Evolutionary conservation across 1,139 yeast species (phyloP), one percentile per base, ranked within the genome.

Genomic region (Yamadazyma siamensis): DNA sequence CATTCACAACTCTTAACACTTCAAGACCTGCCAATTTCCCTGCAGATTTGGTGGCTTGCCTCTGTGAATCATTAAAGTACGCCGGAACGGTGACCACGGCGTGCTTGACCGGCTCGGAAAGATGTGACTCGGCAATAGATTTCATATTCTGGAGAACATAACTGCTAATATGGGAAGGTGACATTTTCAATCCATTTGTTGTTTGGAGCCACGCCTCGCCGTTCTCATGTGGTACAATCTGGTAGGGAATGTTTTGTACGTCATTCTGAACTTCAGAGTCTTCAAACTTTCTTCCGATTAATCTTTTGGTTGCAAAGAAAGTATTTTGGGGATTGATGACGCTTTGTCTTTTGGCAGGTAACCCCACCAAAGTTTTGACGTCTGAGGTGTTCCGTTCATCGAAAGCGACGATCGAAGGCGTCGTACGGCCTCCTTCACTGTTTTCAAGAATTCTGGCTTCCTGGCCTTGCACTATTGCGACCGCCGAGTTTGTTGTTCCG

Each of bases 31-130:
- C 77, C 26, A 77, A 55, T 39, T 71, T 71, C 8, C 89, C 91
- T 0, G 88, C 83, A 31, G 71, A 70, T 46, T 81, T 80, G 1
- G 91, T 82, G 0, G 89, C 89, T 49, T 77, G 87, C 47, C 91
- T 65, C 52, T 82, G 91, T 0, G 87, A 66, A 54, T 82, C 89
- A 54, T 81, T 80, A 53, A 82, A 82, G 53, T 82, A 82, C 0
- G 89, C 89, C 13, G 91, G 91, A 1, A 82, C 89, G 0, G 91
- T 82, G 12, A 82, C 81, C 9, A 82, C 89, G 0, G 89, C 86
- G 43, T 76, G 75, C 33, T 67, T 65, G 3, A 77, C 56, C 5
- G 48, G 46, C 50, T 57, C 46, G 15, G 52, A 49, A 26, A 74
- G 46, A 36, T 75, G 69, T 4, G 50, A 43, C 40, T 75, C 78